Conservation (phyloP, 352 stramenopile species). For the Pythium graminicola region DNA sequence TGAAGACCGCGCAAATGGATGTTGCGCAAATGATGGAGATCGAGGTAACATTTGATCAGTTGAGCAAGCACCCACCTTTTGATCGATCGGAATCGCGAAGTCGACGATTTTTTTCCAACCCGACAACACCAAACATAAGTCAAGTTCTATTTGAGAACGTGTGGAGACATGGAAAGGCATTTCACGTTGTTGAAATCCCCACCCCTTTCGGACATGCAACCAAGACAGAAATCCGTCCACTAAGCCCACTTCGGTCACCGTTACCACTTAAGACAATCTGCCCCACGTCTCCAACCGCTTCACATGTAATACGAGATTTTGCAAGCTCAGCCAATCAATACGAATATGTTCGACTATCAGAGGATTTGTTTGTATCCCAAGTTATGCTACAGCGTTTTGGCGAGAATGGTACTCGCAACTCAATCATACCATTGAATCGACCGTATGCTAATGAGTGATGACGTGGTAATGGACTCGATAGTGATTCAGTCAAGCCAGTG, state of each 20-base stretch:
- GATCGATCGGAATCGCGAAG: not conserved
- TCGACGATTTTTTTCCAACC: no score
- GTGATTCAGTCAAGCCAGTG: conserved; percentile 27
- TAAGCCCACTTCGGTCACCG: conserved; percentile 3
- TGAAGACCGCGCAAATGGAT: conserved; percentile 26
- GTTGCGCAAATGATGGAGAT: conserved; percentile 53
- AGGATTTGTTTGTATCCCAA: conserved; percentile 1
- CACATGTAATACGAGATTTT: no score
- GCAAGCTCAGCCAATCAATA: not conserved
- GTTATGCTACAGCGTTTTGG: not conserved
- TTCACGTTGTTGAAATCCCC: not conserved
- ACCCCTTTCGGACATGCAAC: not conserved
- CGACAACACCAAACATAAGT: not conserved
- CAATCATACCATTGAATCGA: not conserved
- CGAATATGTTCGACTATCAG: not conserved
- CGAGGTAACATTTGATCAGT: conserved; percentile 35
- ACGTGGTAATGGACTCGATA: conserved; percentile 2
- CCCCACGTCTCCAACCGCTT: not conserved
- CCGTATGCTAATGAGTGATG: not conserved
- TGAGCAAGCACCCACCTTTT: conserved; percentile 1
- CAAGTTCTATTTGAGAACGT: conserved; percentile 16
- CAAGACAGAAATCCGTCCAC: not conserved
- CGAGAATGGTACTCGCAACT: not conserved
- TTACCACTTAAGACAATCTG: not conserved
- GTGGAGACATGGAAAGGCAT: conserved; percentile 19